Conservation (phyloP, 768 basidiomycete species). For the Termitomyces bulborhizus region DNA sequence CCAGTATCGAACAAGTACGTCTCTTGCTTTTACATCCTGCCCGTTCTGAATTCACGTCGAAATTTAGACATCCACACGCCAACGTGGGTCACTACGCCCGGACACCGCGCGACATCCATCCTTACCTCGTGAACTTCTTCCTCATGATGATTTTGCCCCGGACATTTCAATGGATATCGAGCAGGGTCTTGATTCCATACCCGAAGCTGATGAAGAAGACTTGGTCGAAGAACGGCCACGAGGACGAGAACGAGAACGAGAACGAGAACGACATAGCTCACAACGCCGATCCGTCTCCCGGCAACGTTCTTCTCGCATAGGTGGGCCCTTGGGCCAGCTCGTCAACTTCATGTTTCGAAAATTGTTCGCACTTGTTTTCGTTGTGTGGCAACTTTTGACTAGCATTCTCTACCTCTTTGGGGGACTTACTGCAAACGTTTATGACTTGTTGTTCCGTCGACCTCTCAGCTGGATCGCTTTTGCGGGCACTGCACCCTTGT, state of each 20-base stretch:
- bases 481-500: conserved; percentile 18
- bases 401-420: conserved; percentile 37
- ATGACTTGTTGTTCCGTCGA: conserved; percentile 42
- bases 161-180: conserved; percentile 41
- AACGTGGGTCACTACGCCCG: conserved; percentile 29
- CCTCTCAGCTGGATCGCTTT: conserved; percentile 38
- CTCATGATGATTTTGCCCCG: conserved; percentile 14
- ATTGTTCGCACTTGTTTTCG: conserved; percentile 15
- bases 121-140: conserved; percentile 25
- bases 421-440: conserved; percentile 39
- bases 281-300: conserved; percentile 28
- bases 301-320: conserved; percentile 27
- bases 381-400: conserved; percentile 25
- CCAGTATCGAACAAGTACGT: conserved; percentile 28
- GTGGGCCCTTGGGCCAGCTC: conserved; percentile 35
- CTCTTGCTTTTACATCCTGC: conserved; percentile 15
- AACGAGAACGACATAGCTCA: neutral
- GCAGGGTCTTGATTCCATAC: conserved; percentile 54
- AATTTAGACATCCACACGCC: conserved; percentile 17
- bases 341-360: conserved; percentile 25
- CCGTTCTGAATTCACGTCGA: conserved; percentile 6
- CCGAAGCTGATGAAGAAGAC: conserved; percentile 55
- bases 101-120: conserved; percentile 28
- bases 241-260: neutral
- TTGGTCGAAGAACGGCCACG: conserved; percentile 14